phyloP scores from a whole-genome alignment of 1,139 yeast genomes.

The Yamadazyma taylorii region DNA sequence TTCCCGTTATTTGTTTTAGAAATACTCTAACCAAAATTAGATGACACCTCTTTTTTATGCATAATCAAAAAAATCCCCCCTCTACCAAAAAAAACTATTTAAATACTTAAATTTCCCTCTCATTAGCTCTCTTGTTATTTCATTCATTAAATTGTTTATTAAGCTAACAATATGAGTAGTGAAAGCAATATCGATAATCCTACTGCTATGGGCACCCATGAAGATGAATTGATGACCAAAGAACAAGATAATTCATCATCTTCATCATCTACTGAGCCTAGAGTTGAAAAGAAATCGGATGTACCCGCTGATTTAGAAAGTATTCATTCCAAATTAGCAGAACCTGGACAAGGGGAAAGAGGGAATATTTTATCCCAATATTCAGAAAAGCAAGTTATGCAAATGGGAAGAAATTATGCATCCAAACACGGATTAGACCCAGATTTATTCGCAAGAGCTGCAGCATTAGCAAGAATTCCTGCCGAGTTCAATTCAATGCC shows the following conservation, averaged over 20 bases:
- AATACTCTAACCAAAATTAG: too few species aligned
- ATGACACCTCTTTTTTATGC: too few species aligned
- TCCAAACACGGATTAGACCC: conserved; percentile 58
- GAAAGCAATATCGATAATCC: conserved; percentile 1
- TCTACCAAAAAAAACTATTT: too few species aligned
- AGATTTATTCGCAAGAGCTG: conserved; percentile 73
- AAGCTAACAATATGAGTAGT: conserved; percentile 1
- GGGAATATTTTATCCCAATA: conserved; percentile 66
- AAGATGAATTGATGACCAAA: conserved; percentile 1
- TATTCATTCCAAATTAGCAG: conserved; percentile 17
- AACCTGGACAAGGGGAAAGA: conserved; percentile 24
- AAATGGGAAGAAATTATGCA: conserved; percentile 74
- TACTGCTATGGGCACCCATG: background rate
- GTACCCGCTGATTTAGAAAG: conserved; percentile 27
- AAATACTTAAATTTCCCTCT: too few species aligned
- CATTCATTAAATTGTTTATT: too few species aligned
- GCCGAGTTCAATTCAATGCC: conserved; percentile 57
- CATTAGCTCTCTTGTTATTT: too few species aligned
- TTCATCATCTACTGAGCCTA: conserved; percentile 20
- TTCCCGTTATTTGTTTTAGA: too few species aligned
- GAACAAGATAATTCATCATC: background rate
- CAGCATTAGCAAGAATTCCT: conserved; percentile 74
- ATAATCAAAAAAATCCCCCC: too few species aligned
- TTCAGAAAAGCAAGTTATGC: conserved; percentile 63
- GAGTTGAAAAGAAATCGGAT: conserved; percentile 11